A percentile compares a stretch with the other conserved stretches of the same genome.
Conservation (phyloP, 2,329 filamentous ascomycete species). For the Colletotrichum graminicola region DNA sequence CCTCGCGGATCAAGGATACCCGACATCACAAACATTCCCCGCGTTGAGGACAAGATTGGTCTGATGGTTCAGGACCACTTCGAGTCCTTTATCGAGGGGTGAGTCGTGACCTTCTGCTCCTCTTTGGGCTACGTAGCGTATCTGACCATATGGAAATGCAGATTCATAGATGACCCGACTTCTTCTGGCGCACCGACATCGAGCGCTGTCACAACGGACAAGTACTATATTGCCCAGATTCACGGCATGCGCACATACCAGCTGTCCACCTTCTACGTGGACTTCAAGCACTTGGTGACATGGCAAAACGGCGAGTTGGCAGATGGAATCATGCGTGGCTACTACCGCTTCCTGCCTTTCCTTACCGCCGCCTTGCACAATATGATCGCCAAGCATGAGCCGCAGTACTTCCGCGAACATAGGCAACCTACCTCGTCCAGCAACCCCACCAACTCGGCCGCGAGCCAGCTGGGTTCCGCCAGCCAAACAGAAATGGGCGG, state of each 20-base stretch:
- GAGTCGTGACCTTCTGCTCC: conserved; percentile 46
- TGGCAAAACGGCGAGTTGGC: conserved; percentile 85
- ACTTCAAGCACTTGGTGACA: conserved; percentile 84
- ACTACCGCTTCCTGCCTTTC: conserved; percentile 95
- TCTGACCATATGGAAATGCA: conserved; percentile 46
- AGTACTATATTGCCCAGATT: conserved; percentile 88
- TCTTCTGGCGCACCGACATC: conserved; percentile 74
- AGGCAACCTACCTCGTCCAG: conserved; percentile 84
- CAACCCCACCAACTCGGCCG: conserved; percentile 76
- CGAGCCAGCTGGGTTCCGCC: conserved; percentile 71
- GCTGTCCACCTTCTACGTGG: conserved; percentile 88
- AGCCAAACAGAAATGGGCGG: conserved; percentile 76
- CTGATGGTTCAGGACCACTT: conserved; percentile 82
- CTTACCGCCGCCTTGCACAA: conserved; percentile 90
- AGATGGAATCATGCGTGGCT: conserved; percentile 87
- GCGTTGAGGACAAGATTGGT: conserved; percentile 82
- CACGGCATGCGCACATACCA: conserved; percentile 79
- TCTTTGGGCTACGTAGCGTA: not conserved
- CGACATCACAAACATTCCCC: conserved; percentile 68
- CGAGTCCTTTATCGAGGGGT: conserved; percentile 84
- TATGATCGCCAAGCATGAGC: conserved; percentile 93
- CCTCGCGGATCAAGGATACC: conserved; percentile 63
- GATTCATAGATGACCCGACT: conserved; percentile 77
- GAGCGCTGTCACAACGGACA: conserved; percentile 80
- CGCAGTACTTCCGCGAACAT: conserved; percentile 93